Evolutionary conservation across 306 rosid genomes (phyloP).

Genomic region (Vigna mungo): DNA sequence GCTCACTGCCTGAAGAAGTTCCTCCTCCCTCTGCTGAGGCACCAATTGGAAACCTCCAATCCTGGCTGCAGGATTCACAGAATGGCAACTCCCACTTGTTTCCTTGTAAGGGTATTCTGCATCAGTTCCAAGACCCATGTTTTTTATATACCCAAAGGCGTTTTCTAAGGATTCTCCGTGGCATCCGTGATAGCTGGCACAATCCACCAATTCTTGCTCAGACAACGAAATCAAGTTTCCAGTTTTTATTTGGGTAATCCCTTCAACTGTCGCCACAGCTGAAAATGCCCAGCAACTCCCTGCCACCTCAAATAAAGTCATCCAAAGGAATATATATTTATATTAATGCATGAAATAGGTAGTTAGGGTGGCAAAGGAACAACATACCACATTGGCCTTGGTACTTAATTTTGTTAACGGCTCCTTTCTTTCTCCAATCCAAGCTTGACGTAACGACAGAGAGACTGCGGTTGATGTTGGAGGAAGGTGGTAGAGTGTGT

Average conservation of each 20-base stretch:
- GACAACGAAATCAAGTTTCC: conserved; percentile 43
- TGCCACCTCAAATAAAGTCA: not conserved
- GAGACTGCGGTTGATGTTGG: not conserved
- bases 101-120: conserved; percentile 23
- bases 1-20: conserved; percentile 32
- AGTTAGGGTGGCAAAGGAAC: not conserved
- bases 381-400: not conserved
- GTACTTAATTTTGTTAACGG: not conserved
- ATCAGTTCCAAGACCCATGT: conserved; percentile 35
- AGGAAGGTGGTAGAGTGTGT: not conserved
- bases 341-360: too few species aligned
- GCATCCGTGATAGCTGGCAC: conserved; percentile 17
- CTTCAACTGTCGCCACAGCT: conserved; percentile 39
- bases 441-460: not conserved
- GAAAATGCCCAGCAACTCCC: conserved; percentile 46
- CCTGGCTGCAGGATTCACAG: not conserved
- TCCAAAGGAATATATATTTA: not conserved
- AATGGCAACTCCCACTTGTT: not conserved
- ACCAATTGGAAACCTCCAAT: conserved; percentile 14
- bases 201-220: conserved; percentile 50
- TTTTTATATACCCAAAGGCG: conserved; percentile 33
- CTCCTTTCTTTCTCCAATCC: conserved; percentile 36
- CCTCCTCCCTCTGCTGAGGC: not conserved
- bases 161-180: not conserved
- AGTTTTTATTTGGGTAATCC: conserved; percentile 29